These are phyloP conservation scores for Aspergillus arachidicola DNA, from an alignment of 2,329 filamentous ascomycete genomes.

Conservation along the genomic window DNA sequence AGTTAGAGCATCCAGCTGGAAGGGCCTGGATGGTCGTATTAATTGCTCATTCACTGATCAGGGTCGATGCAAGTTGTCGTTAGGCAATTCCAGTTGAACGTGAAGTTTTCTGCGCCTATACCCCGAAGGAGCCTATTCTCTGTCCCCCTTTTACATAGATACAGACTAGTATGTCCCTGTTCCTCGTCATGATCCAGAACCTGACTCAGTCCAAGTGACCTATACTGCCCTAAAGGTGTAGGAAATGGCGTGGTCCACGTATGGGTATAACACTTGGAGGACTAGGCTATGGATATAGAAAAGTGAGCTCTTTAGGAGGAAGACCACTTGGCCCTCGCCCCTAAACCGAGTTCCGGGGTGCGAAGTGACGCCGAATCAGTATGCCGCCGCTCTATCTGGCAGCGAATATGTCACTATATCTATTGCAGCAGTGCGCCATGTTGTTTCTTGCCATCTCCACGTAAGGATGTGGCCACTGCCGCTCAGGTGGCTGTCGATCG, in stretches of 20 bases:
- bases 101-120: neutral
- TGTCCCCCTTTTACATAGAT: neutral
- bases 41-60: neutral
- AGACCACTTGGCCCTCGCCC: neutral
- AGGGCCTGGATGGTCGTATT: neutral
- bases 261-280: neutral
- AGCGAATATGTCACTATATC: neutral
- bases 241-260: neutral
- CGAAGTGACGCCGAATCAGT: neutral
- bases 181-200: neutral
- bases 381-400: neutral
- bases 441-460: neutral
- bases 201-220: neutral
- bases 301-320: neutral
- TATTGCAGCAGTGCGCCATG: neutral
- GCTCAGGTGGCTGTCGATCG: neutral
- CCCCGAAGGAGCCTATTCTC: neutral
- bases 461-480: neutral
- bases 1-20: neutral
- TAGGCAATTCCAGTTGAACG: neutral
- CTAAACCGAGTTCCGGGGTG: neutral
- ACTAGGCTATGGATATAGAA: neutral
- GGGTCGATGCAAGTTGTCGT: neutral
- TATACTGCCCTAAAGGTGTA: neutral
- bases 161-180: neutral